phyloP scores from a whole-genome alignment of 257 asterid species.

The Orobanche coerulescens region DNA sequence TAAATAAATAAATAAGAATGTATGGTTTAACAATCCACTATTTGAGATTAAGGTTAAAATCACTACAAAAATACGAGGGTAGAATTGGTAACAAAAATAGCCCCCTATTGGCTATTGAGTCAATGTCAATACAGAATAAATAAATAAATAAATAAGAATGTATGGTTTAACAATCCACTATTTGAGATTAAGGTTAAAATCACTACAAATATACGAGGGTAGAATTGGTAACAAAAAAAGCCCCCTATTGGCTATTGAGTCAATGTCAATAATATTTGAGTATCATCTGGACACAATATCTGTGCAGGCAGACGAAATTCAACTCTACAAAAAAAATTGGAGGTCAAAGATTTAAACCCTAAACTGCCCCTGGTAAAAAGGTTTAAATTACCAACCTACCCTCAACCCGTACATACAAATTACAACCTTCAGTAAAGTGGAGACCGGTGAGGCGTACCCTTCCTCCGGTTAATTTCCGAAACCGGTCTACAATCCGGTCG shows the following conservation, averaged over 20 bases:
- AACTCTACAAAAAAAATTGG: slow-evolving; percentile 37
- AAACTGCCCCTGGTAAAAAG: slow-evolving; percentile 5
- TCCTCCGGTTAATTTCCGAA: slow-evolving; percentile 48
- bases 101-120: background rate
- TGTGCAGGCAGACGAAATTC: background rate
- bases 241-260: background rate
- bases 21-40: too few relatives aligned
- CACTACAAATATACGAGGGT: background rate
- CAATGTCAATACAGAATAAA: background rate
- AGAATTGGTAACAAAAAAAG: background rate
- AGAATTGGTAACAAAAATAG: background rate
- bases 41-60: too few relatives aligned
- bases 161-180: too few relatives aligned
- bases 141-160: too few relatives aligned
- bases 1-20: too few relatives aligned
- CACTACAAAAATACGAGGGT: background rate
- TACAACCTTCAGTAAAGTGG: slow-evolving; percentile 36
- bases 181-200: too few relatives aligned
- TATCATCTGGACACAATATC: background rate
- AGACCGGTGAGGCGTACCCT: slow-evolving; percentile 60
- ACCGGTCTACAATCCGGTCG: slow-evolving; percentile 26
- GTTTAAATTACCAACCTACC: slow-evolving; percentile 14
- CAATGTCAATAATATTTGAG: background rate
- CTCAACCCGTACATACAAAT: slow-evolving; percentile 16
- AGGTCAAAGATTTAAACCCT: background rate